Conservation (phyloP, 306 rosid species). For the Cyamopsis tetragonoloba region DNA sequence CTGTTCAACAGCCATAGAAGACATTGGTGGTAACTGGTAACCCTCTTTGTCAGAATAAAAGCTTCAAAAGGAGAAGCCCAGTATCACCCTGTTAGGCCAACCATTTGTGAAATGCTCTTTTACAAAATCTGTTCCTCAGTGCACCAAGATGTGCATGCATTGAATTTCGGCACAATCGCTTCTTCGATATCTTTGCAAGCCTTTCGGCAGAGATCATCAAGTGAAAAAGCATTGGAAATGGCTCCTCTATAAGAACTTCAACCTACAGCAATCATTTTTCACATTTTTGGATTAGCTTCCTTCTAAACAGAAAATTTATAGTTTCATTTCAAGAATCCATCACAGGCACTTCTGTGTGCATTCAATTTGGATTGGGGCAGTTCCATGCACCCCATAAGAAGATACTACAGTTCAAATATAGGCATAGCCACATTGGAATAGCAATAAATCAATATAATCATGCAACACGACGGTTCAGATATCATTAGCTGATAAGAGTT, state of each 20-base stretch:
- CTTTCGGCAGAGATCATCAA: conserved; percentile 50
- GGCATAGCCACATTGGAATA: no score
- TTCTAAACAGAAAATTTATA: not conserved
- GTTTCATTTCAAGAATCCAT: not conserved
- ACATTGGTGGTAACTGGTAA: no score
- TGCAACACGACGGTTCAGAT: no score
- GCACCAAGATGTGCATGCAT: conserved; percentile 37
- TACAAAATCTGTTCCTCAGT: conserved; percentile 29
- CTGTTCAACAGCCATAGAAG: no score
- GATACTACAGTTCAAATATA: no score
- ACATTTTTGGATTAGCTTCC: not conserved
- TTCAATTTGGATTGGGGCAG: not conserved
- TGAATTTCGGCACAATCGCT: conserved; percentile 35
- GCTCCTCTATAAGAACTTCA: conserved; percentile 80
- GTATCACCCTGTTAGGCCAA: conserved; percentile 48
- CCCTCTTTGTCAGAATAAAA: no score
- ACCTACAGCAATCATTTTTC: conserved; percentile 35
- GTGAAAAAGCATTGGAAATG: conserved; percentile 70
- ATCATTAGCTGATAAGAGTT: no score
- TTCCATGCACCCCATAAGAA: no score
- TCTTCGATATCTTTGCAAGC: conserved; percentile 47
- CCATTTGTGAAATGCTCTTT: conserved; percentile 54
- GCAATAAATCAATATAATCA: no score
- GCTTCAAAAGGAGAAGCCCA: no score
- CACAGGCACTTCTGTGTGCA: not conserved